Percentiles rank a stretch among this genome's conserved stretches.
Evolutionary conservation across 257 asterid species (phyloP).

Genomic region (Nyctanthes arbortristis): DNA sequence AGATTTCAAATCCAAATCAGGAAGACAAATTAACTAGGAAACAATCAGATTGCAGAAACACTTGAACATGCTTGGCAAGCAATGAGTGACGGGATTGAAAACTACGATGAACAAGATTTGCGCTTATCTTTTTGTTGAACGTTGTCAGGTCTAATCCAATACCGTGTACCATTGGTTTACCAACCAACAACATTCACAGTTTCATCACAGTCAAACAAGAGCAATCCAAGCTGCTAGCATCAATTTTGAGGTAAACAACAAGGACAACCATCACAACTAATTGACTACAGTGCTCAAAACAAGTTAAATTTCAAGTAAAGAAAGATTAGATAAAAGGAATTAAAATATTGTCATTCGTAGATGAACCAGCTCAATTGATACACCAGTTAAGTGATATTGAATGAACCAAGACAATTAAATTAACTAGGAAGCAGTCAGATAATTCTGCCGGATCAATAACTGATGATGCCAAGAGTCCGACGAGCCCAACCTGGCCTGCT

Average conservation of each 20-base stretch:
- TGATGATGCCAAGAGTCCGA: slow-evolving; percentile 5
- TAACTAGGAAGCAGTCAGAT: slow-evolving; percentile 20
- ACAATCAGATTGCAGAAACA: neutral
- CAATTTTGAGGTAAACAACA: no score
- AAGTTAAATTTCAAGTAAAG: no score
- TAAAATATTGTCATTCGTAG: slow-evolving; percentile 19
- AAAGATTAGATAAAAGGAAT: neutral
- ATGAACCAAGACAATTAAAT: slow-evolving; percentile 25
- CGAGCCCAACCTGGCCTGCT: neutral
- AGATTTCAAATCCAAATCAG: neutral
- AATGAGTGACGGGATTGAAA: neutral
- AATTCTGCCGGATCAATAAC: slow-evolving; percentile 28
- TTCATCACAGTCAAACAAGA: no score
- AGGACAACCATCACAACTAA: no score
- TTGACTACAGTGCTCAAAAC: no score
- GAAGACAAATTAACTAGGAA: neutral
- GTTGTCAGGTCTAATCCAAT: neutral
- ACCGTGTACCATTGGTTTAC: no score
- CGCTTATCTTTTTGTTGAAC: neutral
- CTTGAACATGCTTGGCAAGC: neutral
- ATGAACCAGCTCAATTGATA: slow-evolving; percentile 39
- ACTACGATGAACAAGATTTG: neutral
- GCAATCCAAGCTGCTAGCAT: no score
- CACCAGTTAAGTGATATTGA: slow-evolving; percentile 23
- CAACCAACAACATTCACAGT: no score